These are phyloP conservation scores for Termitomyces sp. DNA, from an alignment of 768 basidiomycete species.

Conservation along the genomic window DNA sequence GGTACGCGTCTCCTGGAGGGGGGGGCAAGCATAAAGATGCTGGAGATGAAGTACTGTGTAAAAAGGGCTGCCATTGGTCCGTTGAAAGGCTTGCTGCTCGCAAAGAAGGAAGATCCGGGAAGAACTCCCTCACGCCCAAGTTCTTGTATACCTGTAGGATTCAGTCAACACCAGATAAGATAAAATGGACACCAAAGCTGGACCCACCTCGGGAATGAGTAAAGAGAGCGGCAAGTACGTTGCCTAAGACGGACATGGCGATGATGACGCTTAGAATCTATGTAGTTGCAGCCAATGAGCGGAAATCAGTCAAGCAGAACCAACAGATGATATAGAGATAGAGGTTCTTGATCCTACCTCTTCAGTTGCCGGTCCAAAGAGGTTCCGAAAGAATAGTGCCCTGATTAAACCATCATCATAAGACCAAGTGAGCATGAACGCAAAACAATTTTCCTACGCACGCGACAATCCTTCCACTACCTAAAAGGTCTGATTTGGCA, in stretches of 20 bases:
- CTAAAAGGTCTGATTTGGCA: constrained; percentile 61
- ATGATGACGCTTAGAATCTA: constrained; percentile 61
- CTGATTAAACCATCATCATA: constrained; percentile 23
- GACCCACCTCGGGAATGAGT: constrained; percentile 56
- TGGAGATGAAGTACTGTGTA: not conserved
- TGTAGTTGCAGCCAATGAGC: not conserved
- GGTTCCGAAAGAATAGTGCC: constrained; percentile 52
- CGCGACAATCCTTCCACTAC: constrained; percentile 62
- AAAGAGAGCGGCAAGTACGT: constrained; percentile 60
- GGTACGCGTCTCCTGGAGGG: constrained; percentile 72
- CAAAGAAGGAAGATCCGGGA: constrained; percentile 62
- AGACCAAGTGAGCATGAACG: not conserved
- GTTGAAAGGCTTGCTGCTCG: constrained; percentile 69
- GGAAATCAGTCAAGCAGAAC: not conserved
- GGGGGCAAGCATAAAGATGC: constrained; percentile 20
- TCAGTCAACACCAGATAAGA: not conserved
- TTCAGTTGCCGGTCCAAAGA: constrained; percentile 62
- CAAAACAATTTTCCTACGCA: constrained; percentile 30
- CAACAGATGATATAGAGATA: not conserved
- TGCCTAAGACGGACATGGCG: constrained; percentile 61
- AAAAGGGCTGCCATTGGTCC: not conserved
- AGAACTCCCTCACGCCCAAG: constrained; percentile 67
- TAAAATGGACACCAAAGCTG: not conserved
- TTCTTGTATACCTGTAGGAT: constrained; percentile 48
- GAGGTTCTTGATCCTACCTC: constrained; percentile 28